Evolutionary conservation across 306 rosid genomes (phyloP), one percentile per base, ranked within the genome.

Genomic region (Rubus parviflorus): DNA sequence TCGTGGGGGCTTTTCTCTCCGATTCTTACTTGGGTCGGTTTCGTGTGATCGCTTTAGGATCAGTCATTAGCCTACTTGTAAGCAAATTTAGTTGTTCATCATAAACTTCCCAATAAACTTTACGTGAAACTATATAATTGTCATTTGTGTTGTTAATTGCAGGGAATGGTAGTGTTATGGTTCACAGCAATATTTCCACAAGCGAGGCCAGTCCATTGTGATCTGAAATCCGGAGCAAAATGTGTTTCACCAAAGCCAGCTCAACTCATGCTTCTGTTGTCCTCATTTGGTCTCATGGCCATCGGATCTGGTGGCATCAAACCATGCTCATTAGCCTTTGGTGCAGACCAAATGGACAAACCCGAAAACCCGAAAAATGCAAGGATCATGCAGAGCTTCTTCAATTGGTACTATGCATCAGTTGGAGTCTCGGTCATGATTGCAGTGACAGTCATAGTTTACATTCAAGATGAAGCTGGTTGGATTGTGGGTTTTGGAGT

Each of bases 1-100:
- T 88, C 37, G 0, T 89, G 16, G 94, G 81, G 35, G 97, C 97
- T 17, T 87, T 89, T 41, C n/a, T 86, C n/a, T 81, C 92, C 40
- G 94, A 91, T 91, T 88, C 93, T 72, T 89, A 74, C 70, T 71
- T 89, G 69, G 97, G 94, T 67, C 92, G 92, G 8, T 91, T 91
- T 64, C 86, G 79, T 42, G 61, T 93, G 76, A 85, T 91, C 65
- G 88, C 38, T 52, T 68, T 82, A 0, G 94, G 92, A 83, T 89
- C 92, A 64, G 72, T 91, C 19, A 67, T 82, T 62, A 81, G 80
- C 76, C 77, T 91, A 60, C 77, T 85, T 87, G 94, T 91, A 80
- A 72, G 16, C 2, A 40, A 52, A 17, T 54, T 51, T 37, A 7
- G 74, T 8, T 16, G 10, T 11, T 52, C 70, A 46, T 49, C 52